Evolutionary conservation across 2,329 filamentous ascomycete species (phyloP), one percentile per base, ranked within the genome.

Genomic region (Cladosporium sphaerospermum): DNA sequence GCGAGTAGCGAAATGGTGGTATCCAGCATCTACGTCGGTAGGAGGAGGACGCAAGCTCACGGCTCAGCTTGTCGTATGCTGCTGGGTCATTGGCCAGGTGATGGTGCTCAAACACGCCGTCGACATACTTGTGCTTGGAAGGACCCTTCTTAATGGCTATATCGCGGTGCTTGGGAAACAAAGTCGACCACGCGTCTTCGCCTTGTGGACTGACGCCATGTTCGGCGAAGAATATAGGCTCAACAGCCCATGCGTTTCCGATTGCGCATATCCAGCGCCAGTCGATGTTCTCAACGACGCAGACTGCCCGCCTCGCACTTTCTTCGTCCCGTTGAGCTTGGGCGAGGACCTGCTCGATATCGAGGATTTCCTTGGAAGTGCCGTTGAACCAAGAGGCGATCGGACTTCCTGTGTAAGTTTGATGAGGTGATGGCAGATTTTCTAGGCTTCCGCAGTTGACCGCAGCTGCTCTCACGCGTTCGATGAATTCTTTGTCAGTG

Each of bases 61-160:
- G 19, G 11, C 13, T 32, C 36, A 50, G 7, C 16, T 19, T 42
- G 37, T 42, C 47, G n/a, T 31, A 13, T 18, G 23, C 44, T 13
- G 14, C 18, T 9, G 31, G 6, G 18, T 36, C 31, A 13, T n/a
- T 13, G 6, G 32, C 32, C 31, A 50, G 23, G n/a, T 50, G 14
- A 9, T 42, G 47, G 28, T 42, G 37, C 19, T 50, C 47, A 14
- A 50, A 50, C 11, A 50, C 47, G 8, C 37, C 47, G 16, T 50
- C 47, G 9, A 43, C 13, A 42, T 50, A 28, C 14, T 37, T 37
- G 45, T 37, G 16, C 36, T 37, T 37, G 14, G 16, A 37, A 43
- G 16, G 41, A 18, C 13, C 39, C 23, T 9, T 9, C 41, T 11
- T 9, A 10, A 28, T 19, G 41, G 13, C 19, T 28, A 19, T 7